Base-by-base conservation (phyloP, 2,329 filamentous ascomycete species). In the Calonectria honghensis region DNA sequence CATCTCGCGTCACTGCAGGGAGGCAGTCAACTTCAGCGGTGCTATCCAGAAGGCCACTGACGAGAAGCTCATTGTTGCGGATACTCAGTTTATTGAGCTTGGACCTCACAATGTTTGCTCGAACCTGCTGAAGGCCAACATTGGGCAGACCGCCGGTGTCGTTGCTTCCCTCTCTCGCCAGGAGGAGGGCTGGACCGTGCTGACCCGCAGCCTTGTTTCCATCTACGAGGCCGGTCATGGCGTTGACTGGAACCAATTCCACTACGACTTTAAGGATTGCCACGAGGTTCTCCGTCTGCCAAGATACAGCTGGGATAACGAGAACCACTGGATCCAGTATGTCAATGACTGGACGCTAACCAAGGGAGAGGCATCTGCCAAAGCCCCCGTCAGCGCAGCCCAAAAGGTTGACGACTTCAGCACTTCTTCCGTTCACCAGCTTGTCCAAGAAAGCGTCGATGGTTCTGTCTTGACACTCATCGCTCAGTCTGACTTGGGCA, bases 261-360 rank as follows among this genome's bases (percentile, higher is more conserved):
- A 94, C 78, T 85, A 89, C 70, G 85, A 87, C 74, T 89, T 88
- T 75, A 77, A 80, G 57, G 67, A 76, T 0, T 83, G 82, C 11
- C 82, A 85, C 11, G 83, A 85, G 10, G 86, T 95, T 29, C 85
- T 94, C n/a, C 86, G 90, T 14, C 86, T 95, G 1, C 94, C 94
- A 1, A 89, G 90, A 4, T 95, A 95, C 82, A 89, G 88, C 0
- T 96, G 93, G 84, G 92, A 95, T 79, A 87, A 91, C 80, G 94
- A 94, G 87, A 92, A 90, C 77, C 95, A 95, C 83, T 92, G 90
- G 90, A 86, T 91, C 37, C 86, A 89, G 77, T 91, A 91, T 80
- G 83, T 88, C 74, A 93, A 94, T 75, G 92, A 95, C 83, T 95
- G 93, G 92, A 90, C 89, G 29, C 86, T 95, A 37, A 91, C 89